These are phyloP conservation scores for Mycena haematopus DNA, from an alignment of 768 basidiomycete genomes.

Conservation along the genomic window DNA sequence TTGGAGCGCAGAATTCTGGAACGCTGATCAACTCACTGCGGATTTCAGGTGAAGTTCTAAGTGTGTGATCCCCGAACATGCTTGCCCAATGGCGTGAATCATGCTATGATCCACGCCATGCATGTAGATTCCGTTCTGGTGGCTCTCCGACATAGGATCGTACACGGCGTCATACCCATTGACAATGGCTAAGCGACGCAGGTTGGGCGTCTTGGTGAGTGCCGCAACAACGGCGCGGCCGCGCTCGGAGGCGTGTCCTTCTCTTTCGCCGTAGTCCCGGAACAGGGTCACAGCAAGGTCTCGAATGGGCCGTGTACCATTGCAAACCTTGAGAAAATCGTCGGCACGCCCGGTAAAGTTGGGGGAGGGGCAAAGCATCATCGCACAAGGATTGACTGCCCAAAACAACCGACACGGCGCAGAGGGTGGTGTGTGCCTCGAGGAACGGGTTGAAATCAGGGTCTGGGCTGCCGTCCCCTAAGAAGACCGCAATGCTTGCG, in stretches of 20 bases:
- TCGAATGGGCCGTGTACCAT: constrained; percentile 13
- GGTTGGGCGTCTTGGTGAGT: constrained; percentile 12
- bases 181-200: constrained; percentile 15
- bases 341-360: constrained; percentile 9
- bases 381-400: constrained; percentile 3
- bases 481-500: constrained; percentile 3
- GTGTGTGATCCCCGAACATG: constrained; percentile 13
- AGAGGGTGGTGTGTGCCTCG: constrained; percentile 14
- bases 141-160: background rate
- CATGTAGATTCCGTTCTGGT: constrained; percentile 8
- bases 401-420: background rate
- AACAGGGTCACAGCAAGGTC: constrained; percentile 15
- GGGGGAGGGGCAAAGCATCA: constrained; percentile 16
- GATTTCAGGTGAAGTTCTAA: constrained; percentile 17
- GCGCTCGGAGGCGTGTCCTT: constrained; percentile 5
- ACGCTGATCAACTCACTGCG: constrained; percentile 10
- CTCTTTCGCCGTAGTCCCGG: constrained; percentile 12
- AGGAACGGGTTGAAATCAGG: constrained; percentile 16
- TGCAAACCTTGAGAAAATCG: constrained; percentile 21
- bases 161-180: constrained; percentile 9
- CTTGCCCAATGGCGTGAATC: constrained; percentile 13
- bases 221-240: constrained; percentile 10
- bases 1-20: too few relatives aligned
- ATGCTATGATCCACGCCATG: constrained; percentile 11
- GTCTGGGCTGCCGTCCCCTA: constrained; percentile 8